A percentile compares a stretch with the other conserved stretches of the same genome.
Conservation (phyloP, 2,329 filamentous ascomycete genomes). For the Hymenoscyphus occultus region DNA sequence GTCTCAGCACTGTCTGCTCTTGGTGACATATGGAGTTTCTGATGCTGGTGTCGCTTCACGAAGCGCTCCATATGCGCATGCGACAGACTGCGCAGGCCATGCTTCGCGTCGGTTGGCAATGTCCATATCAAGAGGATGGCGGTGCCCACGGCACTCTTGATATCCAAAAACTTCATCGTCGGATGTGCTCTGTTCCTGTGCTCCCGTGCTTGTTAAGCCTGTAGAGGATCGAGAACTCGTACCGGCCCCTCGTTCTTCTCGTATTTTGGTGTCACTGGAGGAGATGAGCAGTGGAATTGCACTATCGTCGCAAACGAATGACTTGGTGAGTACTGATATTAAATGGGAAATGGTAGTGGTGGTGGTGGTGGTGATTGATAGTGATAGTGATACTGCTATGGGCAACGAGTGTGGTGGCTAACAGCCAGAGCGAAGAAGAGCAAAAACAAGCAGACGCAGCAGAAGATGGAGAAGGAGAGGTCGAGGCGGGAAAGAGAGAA, state of each 20-base stretch:
- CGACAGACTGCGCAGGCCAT: slow-evolving; percentile 21
- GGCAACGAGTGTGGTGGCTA: slow-evolving; percentile 11
- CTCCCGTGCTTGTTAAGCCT: background rate
- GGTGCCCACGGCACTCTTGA: slow-evolving; percentile 50
- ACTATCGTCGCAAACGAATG: background rate
- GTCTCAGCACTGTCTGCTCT: slow-evolving; percentile 23
- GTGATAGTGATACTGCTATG: background rate
- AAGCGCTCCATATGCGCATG: slow-evolving; percentile 31
- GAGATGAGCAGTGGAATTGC: background rate
- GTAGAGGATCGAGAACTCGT: background rate
- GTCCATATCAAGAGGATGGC: slow-evolving; percentile 46
- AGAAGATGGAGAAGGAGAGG: background rate
- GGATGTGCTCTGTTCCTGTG: background rate
- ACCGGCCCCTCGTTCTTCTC: slow-evolving; percentile 1
- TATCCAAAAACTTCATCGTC: slow-evolving; percentile 53
- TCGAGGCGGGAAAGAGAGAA: slow-evolving; percentile 6
- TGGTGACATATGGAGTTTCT: slow-evolving; percentile 27
- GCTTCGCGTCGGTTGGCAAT: slow-evolving; percentile 30
- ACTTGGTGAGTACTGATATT: slow-evolving; percentile 6
- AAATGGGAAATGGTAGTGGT: background rate
- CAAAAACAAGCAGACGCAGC: slow-evolving; percentile 7
- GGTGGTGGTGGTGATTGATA: background rate
- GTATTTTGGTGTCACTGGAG: background rate
- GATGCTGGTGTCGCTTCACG: slow-evolving; percentile 28
- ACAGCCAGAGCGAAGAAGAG: slow-evolving; percentile 10